phyloP scores from a whole-genome alignment of 208 protist species.

The Phytomonas sp. region DNA sequence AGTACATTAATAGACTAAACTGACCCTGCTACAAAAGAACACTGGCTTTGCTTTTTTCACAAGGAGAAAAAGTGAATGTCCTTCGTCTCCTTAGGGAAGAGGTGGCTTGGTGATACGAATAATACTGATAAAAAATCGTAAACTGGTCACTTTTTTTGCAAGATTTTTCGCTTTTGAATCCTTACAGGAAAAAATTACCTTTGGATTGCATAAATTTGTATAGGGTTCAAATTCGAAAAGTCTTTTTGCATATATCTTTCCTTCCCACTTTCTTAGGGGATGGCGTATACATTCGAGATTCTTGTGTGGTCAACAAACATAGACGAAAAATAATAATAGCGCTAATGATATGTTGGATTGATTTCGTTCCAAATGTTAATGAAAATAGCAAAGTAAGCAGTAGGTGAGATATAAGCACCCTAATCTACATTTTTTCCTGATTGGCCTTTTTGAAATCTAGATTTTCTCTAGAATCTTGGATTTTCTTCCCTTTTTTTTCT shows the following conservation, averaged over 20 bases:
- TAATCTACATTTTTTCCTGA: slow-evolving; percentile 1
- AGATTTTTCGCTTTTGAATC: background rate
- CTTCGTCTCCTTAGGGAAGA: background rate
- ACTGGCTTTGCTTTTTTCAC: background rate
- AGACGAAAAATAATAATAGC: background rate
- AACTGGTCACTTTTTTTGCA: background rate
- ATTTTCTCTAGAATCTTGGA: slow-evolving; percentile 8
- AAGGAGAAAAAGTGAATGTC: background rate
- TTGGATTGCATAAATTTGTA: background rate
- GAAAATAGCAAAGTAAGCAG: slow-evolving; percentile 7
- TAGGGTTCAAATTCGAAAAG: background rate
- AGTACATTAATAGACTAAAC: too few relatives aligned
- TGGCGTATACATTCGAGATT: background rate
- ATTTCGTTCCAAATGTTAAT: background rate
- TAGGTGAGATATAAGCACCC: background rate
- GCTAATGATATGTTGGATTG: background rate
- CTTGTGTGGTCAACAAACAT: background rate
- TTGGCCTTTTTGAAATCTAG: slow-evolving; percentile 3
- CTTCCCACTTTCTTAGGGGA: background rate
- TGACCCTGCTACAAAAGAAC: too few relatives aligned
- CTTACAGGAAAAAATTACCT: background rate
- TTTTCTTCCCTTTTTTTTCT: slow-evolving; percentile 7
- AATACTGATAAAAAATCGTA: background rate
- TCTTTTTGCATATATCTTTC: background rate
- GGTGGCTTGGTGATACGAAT: background rate